Evolutionary conservation across 2,329 filamentous ascomycete genomes (phyloP).

Genomic region (Alternaria hordeiaustralica): DNA sequence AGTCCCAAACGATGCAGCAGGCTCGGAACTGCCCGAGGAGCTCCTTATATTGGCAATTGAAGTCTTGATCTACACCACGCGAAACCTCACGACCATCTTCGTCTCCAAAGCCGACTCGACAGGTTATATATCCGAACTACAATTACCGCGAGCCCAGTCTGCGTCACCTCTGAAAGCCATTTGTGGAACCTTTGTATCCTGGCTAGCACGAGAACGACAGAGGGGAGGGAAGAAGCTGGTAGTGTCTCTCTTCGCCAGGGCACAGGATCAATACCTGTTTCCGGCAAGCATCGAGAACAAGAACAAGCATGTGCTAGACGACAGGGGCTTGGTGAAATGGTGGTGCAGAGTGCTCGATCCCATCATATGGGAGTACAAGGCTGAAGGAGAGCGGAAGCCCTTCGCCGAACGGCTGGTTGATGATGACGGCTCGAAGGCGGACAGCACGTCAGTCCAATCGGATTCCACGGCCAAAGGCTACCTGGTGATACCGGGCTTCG

Average conservation of each 20-base stretch:
- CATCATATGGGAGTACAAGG: slow-evolving; percentile 63
- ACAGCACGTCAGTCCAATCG: slow-evolving; percentile 23
- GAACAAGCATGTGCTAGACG: slow-evolving; percentile 89
- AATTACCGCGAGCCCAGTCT: slow-evolving; percentile 54
- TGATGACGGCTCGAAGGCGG: slow-evolving; percentile 28
- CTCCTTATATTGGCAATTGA: slow-evolving; percentile 85
- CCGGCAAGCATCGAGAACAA: slow-evolving; percentile 85
- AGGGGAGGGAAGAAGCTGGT: slow-evolving; percentile 72
- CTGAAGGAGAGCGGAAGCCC: slow-evolving; percentile 49
- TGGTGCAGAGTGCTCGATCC: slow-evolving; percentile 91
- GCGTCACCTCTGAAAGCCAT: slow-evolving; percentile 78
- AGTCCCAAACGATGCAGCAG: slow-evolving; percentile 35
- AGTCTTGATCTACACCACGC: slow-evolving; percentile 82
- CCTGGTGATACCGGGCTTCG: slow-evolving; percentile 85
- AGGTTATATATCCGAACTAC: slow-evolving; percentile 76
- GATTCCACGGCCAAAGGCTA: slow-evolving; percentile 70
- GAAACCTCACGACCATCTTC: slow-evolving; percentile 83
- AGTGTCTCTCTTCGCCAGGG: slow-evolving; percentile 87
- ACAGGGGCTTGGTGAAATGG: slow-evolving; percentile 89
- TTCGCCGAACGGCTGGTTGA: slow-evolving; percentile 41
- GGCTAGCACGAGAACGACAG: slow-evolving; percentile 72
- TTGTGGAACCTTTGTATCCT: slow-evolving; percentile 75
- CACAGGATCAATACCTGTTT: slow-evolving; percentile 94
- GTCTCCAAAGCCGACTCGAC: slow-evolving; percentile 98
- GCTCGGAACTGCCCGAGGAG: slow-evolving; percentile 46